Evolutionary conservation across 1,284 basidiomycete genomes (phyloP).

Genomic region (Gomphus bonarii): DNA sequence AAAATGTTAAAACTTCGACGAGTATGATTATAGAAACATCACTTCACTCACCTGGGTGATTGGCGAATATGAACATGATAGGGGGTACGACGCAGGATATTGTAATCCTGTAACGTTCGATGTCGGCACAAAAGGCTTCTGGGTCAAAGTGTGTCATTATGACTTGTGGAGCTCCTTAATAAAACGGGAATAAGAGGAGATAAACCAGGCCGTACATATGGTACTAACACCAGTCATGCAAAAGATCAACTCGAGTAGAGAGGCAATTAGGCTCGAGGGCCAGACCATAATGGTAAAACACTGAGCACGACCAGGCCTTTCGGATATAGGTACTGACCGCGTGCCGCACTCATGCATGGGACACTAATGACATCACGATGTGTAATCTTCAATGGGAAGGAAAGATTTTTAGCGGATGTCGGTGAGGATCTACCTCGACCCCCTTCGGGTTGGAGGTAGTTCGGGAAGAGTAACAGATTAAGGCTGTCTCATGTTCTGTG

Average conservation of each 20-base stretch:
- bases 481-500: conserved; percentile 40
- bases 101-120: conserved; percentile 31
- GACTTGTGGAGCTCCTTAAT: conserved; percentile 48
- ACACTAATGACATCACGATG: conserved; percentile 3
- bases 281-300: conserved; percentile 39
- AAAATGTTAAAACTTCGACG: too few relatives aligned
- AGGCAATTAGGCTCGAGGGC: neutral
- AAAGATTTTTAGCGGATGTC: neutral
- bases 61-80: conserved; percentile 33
- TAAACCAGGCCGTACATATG: conserved; percentile 7
- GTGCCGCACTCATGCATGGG: neutral
- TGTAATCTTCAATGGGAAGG: neutral
- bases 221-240: neutral
- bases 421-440: conserved; percentile 23
- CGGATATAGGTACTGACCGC: neutral
- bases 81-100: conserved; percentile 40
- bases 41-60: conserved; percentile 14
- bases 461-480: conserved; percentile 60
- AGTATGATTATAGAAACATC: too few relatives aligned
- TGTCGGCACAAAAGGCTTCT: conserved; percentile 1
- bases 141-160: conserved; percentile 10
- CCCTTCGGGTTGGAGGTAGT: conserved; percentile 53
- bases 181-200: conserved; percentile 51
- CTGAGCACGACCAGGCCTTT: conserved; percentile 30
- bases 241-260: neutral